Conservation (phyloP, 1,284 basidiomycete genomes). For the Cystobasidium slooffiae region DNA sequence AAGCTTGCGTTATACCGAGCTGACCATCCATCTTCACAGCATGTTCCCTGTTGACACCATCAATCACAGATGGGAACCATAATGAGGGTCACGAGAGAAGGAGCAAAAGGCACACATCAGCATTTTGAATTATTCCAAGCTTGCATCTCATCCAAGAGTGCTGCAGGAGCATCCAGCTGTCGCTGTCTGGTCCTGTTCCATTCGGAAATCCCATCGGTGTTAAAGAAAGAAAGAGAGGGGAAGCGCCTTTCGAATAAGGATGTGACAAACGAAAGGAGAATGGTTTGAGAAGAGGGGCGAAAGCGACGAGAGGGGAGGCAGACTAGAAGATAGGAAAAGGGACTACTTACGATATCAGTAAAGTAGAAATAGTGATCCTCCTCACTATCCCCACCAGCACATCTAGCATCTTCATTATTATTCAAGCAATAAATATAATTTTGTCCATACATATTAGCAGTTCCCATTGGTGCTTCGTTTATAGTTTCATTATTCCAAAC, state of each 20-base stretch:
- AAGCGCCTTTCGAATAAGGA: too few species aligned
- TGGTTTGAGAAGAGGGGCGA: neutral
- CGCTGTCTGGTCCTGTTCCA: too few species aligned
- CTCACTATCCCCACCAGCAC: slow-evolving; percentile 35
- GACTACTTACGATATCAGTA: slow-evolving; percentile 17
- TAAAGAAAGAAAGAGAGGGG: too few species aligned
- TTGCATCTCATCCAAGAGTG: neutral
- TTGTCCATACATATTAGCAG: slow-evolving; percentile 40
- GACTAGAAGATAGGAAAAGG: neutral
- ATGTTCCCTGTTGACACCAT: neutral
- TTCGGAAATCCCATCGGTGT: too few species aligned
- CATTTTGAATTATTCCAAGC: neutral
- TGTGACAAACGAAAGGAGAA: too few species aligned
- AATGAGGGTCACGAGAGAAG: neutral
- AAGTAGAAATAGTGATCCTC: slow-evolving; percentile 40
- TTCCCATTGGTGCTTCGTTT: slow-evolving; percentile 6
- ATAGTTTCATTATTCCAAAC: slow-evolving; percentile 7
- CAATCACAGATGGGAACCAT: neutral
- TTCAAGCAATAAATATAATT: slow-evolving; percentile 35
- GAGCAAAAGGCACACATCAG: neutral
- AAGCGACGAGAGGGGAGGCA: neutral
- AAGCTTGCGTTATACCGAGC: slow-evolving; percentile 2
- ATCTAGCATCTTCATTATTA: slow-evolving; percentile 23
- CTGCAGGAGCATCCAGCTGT: too few species aligned
- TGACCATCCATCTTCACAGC: slow-evolving; percentile 20